Conservation (phyloP, 2,329 filamentous ascomycete genomes). For the Fusarium transvaalense region DNA sequence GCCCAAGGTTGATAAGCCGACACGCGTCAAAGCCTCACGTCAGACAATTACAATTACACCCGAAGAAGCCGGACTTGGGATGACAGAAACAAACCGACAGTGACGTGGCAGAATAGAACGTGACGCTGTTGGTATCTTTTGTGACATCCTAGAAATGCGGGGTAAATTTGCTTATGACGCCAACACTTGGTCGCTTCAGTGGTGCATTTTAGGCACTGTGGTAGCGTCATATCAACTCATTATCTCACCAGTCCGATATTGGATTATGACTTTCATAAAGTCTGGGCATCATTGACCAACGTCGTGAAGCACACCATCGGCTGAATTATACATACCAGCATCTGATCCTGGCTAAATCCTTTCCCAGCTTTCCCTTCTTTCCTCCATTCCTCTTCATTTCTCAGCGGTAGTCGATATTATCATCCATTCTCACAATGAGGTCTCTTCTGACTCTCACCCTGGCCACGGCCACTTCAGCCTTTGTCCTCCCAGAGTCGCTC, state of each 20-base stretch:
- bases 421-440: slow-evolving; percentile 29
- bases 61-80: slow-evolving; percentile 15
- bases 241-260: neutral
- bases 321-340: neutral
- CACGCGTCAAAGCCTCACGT: slow-evolving; percentile 34
- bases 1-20: slow-evolving; percentile 4
- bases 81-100: slow-evolving; percentile 10
- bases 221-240: slow-evolving; percentile 14
- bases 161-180: slow-evolving; percentile 38
- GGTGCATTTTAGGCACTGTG: neutral
- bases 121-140: neutral
- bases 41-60: slow-evolving; percentile 4
- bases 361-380: neutral
- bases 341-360: neutral
- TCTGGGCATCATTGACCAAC: slow-evolving; percentile 33
- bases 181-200: slow-evolving; percentile 28
- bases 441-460: slow-evolving; percentile 36
- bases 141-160: slow-evolving; percentile 10
- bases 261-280: slow-evolving; percentile 17
- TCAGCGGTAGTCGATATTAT: neutral
- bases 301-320: neutral
- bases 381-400: neutral
- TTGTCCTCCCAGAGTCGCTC: slow-evolving; percentile 36
- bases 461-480: slow-evolving; percentile 40
- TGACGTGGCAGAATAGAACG: no score